Evolutionary conservation across 164 flowering plant species (phyloP).

Genomic region (Liriodendron chinense): DNA sequence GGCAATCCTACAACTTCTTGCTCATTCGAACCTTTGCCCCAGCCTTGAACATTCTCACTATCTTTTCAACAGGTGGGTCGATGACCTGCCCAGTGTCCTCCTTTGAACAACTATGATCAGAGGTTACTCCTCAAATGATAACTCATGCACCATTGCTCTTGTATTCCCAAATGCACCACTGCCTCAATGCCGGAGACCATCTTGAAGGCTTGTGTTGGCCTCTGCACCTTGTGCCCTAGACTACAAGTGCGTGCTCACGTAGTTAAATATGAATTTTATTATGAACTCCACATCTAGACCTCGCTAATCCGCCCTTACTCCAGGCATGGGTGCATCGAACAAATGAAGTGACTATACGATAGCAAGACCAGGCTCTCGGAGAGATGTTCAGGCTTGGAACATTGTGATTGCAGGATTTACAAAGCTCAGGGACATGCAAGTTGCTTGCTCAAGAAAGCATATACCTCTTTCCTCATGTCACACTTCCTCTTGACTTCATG

Average conservation of each 20-base stretch:
- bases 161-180: conserved; percentile 12
- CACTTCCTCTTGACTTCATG: no score
- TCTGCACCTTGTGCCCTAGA: conserved; percentile 7
- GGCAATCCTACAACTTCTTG: conserved; percentile 20
- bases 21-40: conserved; percentile 14
- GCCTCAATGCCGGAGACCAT: not conserved
- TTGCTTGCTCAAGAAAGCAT: conserved; percentile 6
- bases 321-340: conserved; percentile 1
- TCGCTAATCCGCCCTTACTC: conserved; percentile 17
- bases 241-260: conserved; percentile 22
- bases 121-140: conserved; percentile 8
- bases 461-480: no score
- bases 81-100: conserved; percentile 7
- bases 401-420: conserved; percentile 15
- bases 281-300: conserved; percentile 11
- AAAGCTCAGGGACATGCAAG: conserved; percentile 12
- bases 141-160: conserved; percentile 6
- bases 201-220: conserved; percentile 19
- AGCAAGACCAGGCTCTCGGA: conserved; percentile 9
- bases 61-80: conserved; percentile 7
- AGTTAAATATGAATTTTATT: conserved; percentile 11
- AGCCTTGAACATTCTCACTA: conserved; percentile 12
- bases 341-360: conserved; percentile 8
- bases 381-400: conserved; percentile 22
- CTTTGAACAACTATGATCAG: conserved; percentile 25